Base-by-base conservation (phyloP, 1,284 basidiomycete genomes). In the Pascua guehoae region DNA sequence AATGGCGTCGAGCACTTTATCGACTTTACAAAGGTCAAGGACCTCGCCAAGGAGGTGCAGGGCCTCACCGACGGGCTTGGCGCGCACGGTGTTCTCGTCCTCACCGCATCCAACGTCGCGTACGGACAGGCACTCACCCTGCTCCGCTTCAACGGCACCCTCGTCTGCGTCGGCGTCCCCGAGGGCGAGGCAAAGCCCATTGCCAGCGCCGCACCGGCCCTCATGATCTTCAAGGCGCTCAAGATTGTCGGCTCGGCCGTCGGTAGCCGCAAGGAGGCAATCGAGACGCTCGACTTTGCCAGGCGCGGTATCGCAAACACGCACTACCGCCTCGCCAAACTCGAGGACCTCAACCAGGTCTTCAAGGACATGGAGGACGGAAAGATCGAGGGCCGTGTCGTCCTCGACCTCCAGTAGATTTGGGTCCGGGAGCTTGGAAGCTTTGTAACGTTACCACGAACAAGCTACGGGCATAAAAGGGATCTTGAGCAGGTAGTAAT, bases 1-100 rank as follows among this genome's bases (percentile, higher is more conserved):
- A 85, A 89, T 49, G 90, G 90, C 47, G 88, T 88, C 0, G 86
- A 88, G 66, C 79, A 79, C 50, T 92, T 87, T 83, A 82, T 93
- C 64, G 89, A 93, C 78, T 91, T 89, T 79, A 84, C 81, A 61
- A 80, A 65, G 41, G 58, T 56, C 46, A 71, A 74, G 61, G 70
- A 67, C 53, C 56, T 65, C 16, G 47, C 42, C 15, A 41, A 39
- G 11, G 54, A 47, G 42, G 50, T 55, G 10, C 18, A 37, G 24
- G 37, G 53, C 45, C 32, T 49, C 40, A 55, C 87, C 0, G 87
- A 81, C 51, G 89, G 88, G 1, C 71, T 79, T 7, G 89, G 89
- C 36, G 84, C 89, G 0, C 89, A 93, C 70, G 83, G 85, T 8
- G 83, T 86, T 0, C 72, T 91, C 57, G 83, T 91, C 47, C 85